A percentile compares a stretch with the other conserved stretches of the same genome.
Conservation (phyloP, 140 eudicot genomes). For the Anethum foeniculum region DNA sequence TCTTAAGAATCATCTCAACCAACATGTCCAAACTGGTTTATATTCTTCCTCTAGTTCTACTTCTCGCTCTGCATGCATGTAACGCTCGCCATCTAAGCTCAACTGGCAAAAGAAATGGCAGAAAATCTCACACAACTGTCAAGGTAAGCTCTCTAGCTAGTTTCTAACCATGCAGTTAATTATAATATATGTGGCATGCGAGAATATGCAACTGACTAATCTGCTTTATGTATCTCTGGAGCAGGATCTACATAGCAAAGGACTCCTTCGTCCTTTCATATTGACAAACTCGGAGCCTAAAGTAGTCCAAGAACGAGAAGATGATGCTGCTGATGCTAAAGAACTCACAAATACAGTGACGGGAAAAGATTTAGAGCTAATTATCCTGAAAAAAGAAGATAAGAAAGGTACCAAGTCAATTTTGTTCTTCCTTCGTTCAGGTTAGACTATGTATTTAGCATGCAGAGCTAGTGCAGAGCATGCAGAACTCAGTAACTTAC, state of each 20-base stretch:
- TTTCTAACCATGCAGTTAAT: neutral
- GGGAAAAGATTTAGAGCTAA: constrained; percentile 1
- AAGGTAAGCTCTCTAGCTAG: neutral
- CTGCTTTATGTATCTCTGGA: neutral
- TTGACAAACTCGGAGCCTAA: neutral
- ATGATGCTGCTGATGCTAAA: neutral
- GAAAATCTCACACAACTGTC: neutral
- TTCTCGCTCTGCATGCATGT: constrained; percentile 15
- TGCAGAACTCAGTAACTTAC: neutral
- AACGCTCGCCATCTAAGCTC: constrained; percentile 11
- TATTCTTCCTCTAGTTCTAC: neutral
- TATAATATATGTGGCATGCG: neutral
- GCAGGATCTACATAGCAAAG: neutral
- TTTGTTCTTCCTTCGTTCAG: neutral
- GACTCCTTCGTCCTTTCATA: neutral
- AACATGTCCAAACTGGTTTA: constrained; percentile 7
- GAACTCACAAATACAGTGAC: neutral
- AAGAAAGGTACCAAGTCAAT: neutral
- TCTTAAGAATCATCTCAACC: neutral
- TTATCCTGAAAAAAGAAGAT: neutral
- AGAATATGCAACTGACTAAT: neutral
- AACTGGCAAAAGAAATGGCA: neutral
- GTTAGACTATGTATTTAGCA: neutral
- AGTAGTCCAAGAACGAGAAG: neutral
- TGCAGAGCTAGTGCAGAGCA: neutral